Conservation (phyloP, 2,329 filamentous ascomycete species). For the Pestalotiopsis sp. region DNA sequence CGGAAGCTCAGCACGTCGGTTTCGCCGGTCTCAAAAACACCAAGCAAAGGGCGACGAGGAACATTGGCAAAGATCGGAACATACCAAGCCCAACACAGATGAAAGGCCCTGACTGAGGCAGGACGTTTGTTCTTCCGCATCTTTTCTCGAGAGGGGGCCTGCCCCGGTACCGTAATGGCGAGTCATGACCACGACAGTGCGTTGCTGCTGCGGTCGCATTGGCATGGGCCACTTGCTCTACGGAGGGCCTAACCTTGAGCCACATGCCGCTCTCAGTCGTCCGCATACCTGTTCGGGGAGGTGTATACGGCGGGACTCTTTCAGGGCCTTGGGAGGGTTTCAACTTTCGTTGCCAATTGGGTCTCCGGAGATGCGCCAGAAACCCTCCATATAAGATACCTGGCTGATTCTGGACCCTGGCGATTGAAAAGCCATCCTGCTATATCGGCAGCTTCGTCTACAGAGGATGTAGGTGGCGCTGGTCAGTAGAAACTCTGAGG, state of each 20-base stretch:
- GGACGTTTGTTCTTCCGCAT: background rate
- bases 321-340: background rate
- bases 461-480: background rate
- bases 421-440: background rate
- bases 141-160: background rate
- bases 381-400: background rate
- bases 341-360: background rate
- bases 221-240: background rate
- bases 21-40: constrained; percentile 1
- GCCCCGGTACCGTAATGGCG: background rate
- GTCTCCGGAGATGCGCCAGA: background rate
- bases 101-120: background rate
- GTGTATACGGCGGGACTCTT: background rate
- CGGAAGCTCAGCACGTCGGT: constrained; percentile 1
- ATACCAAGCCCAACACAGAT: background rate
- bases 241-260: background rate
- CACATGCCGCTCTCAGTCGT: background rate
- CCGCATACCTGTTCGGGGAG: background rate
- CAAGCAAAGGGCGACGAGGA: background rate
- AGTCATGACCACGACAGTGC: background rate
- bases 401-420: background rate
- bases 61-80: background rate
- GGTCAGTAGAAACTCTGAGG: background rate
- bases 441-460: background rate
- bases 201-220: background rate